phyloP scores from a whole-genome alignment of 2,329 filamentous ascomycete genomes.

The Tolypocladium ophioglossoides region DNA sequence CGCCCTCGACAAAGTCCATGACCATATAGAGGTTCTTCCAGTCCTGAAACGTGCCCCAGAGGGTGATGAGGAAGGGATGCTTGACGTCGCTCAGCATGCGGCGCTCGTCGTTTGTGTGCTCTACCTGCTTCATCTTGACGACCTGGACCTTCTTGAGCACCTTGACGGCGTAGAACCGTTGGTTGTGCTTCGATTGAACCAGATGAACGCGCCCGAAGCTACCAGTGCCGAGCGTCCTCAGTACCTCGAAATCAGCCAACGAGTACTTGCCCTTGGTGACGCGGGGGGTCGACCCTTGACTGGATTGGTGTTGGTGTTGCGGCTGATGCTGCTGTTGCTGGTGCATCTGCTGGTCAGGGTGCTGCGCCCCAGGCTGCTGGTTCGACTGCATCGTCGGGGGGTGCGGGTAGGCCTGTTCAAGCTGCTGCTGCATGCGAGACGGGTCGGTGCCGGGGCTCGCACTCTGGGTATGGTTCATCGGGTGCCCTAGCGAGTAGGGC shows the following conservation, averaged over 20 bases:
- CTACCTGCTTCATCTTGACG: slow-evolving; percentile 99
- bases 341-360: slow-evolving; percentile 12
- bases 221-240: slow-evolving; percentile 87
- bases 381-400: slow-evolving; percentile 13
- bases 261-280: slow-evolving; percentile 97
- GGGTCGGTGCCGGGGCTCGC: slow-evolving; percentile 27
- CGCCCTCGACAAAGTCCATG: slow-evolving; percentile 99
- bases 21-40: slow-evolving; percentile 97
- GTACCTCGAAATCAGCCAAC: slow-evolving; percentile 77
- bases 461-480: slow-evolving; percentile 14
- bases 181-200: slow-evolving; percentile 96
- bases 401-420: slow-evolving; percentile 17
- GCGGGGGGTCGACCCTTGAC: slow-evolving; percentile 33
- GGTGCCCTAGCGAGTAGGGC: slow-evolving; percentile 15
- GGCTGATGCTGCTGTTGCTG: slow-evolving; percentile 16
- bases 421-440: slow-evolving; percentile 25
- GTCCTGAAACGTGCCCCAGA: slow-evolving; percentile 98
- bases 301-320: slow-evolving; percentile 20
- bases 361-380: slow-evolving; percentile 17
- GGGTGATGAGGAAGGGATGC: slow-evolving; percentile 92
- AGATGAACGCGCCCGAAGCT: slow-evolving; percentile 95
- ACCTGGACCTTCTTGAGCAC: slow-evolving; percentile 98
- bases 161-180: slow-evolving; percentile 96
- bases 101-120: slow-evolving; percentile 97
- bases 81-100: slow-evolving; percentile 94